These are phyloP conservation scores for Nelumbo lutea DNA, from an alignment of 164 flowering plant genomes.

Conservation along the genomic window DNA sequence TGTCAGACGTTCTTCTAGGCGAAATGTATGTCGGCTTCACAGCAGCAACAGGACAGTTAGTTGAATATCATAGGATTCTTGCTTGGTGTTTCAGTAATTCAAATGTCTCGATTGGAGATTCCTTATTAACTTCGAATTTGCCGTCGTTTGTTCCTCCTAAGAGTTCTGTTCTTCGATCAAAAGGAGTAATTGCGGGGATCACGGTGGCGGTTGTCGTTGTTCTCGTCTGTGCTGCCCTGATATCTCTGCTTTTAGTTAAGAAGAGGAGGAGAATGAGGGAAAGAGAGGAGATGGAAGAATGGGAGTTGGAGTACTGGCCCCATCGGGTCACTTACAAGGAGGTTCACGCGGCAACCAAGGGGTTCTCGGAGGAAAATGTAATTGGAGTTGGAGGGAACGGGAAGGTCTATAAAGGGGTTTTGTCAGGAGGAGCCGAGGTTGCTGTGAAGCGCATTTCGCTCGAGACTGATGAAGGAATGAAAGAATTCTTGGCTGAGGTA, in stretches of 20 bases:
- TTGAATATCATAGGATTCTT: no score
- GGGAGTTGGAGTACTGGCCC: constrained; percentile 57
- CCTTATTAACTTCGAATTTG: no score
- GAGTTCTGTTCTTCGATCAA: constrained; percentile 12
- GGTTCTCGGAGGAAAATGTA: constrained; percentile 31
- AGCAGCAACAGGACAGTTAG: no score
- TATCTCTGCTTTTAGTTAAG: background rate
- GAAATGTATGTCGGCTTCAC: no score
- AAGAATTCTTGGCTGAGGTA: constrained; percentile 42
- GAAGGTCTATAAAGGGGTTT: constrained; percentile 40
- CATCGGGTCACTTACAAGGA: constrained; percentile 34
- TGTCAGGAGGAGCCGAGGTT: constrained; percentile 27
- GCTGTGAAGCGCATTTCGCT: constrained; percentile 39
- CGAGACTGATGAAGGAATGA: constrained; percentile 26
- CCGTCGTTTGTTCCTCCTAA: background rate
- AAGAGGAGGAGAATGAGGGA: constrained; percentile 8
- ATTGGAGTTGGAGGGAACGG: constrained; percentile 43
- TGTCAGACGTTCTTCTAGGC: no score
- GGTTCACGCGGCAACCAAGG: constrained; percentile 29
- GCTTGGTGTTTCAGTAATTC: no score
- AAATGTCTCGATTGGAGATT: no score
- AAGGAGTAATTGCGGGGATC: constrained; percentile 24
- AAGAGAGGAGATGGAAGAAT: constrained; percentile 29
- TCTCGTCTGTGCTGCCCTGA: background rate
- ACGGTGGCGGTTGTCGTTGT: constrained; percentile 7